Evolutionary conservation across 306 rosid genomes (phyloP).

Genomic region (Lithocarpus polystachyus): DNA sequence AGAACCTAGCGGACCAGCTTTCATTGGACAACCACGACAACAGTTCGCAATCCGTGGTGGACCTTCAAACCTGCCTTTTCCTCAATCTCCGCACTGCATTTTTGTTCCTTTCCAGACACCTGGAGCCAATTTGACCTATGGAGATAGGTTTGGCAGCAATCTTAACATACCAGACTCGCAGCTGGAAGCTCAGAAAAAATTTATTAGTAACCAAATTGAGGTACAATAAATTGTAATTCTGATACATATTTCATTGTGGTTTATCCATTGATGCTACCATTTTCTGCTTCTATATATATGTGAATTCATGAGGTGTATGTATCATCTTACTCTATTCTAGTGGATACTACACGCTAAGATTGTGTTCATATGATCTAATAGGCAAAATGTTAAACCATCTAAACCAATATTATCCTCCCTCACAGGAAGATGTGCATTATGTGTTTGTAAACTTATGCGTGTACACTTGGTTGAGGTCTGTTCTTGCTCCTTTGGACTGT

Average conservation of each 20-base stretch:
- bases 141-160: conserved; percentile 42
- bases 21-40: conserved; percentile 36
- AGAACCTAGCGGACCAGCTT: conserved; percentile 39
- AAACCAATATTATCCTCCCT: too few relatives aligned
- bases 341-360: background rate
- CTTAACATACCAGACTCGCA: conserved; percentile 36
- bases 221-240: conserved; percentile 29
- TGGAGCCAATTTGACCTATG: conserved; percentile 29
- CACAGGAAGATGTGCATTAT: too few relatives aligned
- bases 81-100: conserved; percentile 39
- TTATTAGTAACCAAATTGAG: conserved; percentile 62
- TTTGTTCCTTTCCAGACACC: conserved; percentile 45
- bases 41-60: conserved; percentile 48
- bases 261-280: background rate
- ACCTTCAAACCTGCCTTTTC: conserved; percentile 41
- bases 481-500: too few relatives aligned
- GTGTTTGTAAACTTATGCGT: too few relatives aligned
- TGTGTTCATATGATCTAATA: background rate
- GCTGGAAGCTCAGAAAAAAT: conserved; percentile 58
- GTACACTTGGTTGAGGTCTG: too few relatives aligned
- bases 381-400: background rate
- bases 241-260: background rate
- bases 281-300: too few relatives aligned
- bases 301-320: too few relatives aligned
- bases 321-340: too few relatives aligned